Evolutionary conservation across 2,329 filamentous ascomycete genomes (phyloP).

Genomic region (Aspergillus brasiliensis): DNA sequence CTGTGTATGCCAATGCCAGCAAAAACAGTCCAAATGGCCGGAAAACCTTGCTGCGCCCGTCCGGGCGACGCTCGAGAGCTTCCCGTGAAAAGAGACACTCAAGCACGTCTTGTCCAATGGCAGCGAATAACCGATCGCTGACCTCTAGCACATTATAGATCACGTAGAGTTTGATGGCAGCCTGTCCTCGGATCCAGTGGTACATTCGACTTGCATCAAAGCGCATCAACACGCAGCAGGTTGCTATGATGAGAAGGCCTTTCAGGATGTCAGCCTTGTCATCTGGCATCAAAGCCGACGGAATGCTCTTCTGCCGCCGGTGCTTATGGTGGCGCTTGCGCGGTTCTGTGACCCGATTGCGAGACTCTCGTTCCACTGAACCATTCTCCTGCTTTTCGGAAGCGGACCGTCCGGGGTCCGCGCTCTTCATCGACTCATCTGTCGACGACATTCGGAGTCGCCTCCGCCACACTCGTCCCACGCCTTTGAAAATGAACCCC

Average conservation of each 20-base stretch:
- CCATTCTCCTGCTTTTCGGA: constrained; percentile 19
- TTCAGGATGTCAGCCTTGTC: constrained; percentile 96
- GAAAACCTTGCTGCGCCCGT: constrained; percentile 87
- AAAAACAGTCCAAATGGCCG: constrained; percentile 90
- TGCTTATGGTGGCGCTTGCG: constrained; percentile 46
- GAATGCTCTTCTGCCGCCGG: constrained; percentile 77
- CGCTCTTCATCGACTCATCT: constrained; percentile 17
- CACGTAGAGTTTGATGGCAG: constrained; percentile 96
- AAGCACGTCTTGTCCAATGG: constrained; percentile 91
- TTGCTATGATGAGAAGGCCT: constrained; percentile 82
- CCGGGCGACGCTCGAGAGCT: constrained; percentile 81
- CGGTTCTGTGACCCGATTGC: constrained; percentile 19
- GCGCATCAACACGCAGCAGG: constrained; percentile 80
- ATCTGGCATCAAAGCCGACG: constrained; percentile 79
- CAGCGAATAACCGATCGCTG: constrained; percentile 83
- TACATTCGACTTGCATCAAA: constrained; percentile 98
- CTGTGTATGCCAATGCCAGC: constrained; percentile 82
- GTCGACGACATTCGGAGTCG: constrained; percentile 34
- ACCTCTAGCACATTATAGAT: constrained; percentile 97
- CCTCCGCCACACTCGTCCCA: constrained; percentile 76
- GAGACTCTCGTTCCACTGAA: constrained; percentile 25
- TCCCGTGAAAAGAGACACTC: constrained; percentile 95
- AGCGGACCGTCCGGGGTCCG: constrained; percentile 25
- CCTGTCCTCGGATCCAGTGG: constrained; percentile 93
- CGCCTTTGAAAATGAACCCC: constrained; percentile 75